A percentile compares a stretch with the other conserved stretches of the same genome.
Conservation (phyloP, 2,329 filamentous ascomycete species). For the Colletotrichum eleusines region DNA sequence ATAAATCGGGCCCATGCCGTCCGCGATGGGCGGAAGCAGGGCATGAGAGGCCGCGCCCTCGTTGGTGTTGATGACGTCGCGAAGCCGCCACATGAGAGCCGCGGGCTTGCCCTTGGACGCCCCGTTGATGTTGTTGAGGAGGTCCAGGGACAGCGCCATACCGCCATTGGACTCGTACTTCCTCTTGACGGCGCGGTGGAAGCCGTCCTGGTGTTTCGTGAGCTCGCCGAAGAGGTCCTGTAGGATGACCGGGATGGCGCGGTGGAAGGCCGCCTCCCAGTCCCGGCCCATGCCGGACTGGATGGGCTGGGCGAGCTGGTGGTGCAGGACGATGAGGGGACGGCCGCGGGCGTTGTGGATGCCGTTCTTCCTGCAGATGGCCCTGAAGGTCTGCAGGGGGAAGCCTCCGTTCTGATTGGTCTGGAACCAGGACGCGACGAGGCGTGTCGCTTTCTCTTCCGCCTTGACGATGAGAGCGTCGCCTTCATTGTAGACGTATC, state of each 20-base stretch:
- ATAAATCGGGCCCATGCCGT: not conserved
- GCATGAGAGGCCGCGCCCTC: not conserved
- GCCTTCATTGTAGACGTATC: not conserved
- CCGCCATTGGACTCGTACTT: not conserved
- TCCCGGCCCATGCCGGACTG: not conserved
- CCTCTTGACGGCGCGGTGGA: not conserved
- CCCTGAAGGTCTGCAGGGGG: not conserved
- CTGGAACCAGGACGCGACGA: not conserved
- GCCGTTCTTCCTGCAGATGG: not conserved
- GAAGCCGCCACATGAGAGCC: not conserved
- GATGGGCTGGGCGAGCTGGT: not conserved
- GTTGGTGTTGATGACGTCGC: rapidly evolving
- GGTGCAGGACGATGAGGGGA: not conserved
- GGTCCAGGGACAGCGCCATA: not conserved
- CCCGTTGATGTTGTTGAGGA: not conserved
- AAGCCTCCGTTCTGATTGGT: not conserved
- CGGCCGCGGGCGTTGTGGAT: not conserved
- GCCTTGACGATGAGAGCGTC: not conserved
- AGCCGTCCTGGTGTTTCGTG: not conserved
- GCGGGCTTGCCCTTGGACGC: not conserved
- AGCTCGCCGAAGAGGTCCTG: too few relatives aligned
- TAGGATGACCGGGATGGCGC: not conserved
- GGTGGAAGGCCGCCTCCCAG: not conserved
- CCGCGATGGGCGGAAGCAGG: not conserved
- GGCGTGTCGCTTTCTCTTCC: rapidly evolving